A percentile compares a stretch with the other conserved stretches of the same genome.
phyloP scores from a whole-genome alignment of 1,284 basidiomycete genomes.

The Ganoderma multipileum region DNA sequence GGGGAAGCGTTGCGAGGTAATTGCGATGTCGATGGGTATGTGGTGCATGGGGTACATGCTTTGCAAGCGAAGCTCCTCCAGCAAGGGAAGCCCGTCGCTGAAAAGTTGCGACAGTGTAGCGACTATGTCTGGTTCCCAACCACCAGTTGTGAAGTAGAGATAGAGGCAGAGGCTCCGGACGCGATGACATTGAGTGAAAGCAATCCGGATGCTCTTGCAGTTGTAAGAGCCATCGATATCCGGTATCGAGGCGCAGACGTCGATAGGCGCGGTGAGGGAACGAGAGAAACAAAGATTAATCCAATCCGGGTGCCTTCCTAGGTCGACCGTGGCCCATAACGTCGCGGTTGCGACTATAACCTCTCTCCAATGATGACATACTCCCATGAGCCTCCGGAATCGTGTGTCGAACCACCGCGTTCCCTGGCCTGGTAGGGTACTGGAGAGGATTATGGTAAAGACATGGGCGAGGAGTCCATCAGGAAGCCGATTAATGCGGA shows the following conservation, averaged over 20 bases:
- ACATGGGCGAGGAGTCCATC: not conserved
- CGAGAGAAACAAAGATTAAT: not conserved
- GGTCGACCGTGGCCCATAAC: not conserved
- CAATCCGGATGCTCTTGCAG: not conserved
- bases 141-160: not conserved
- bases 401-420: not conserved
- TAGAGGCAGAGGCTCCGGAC: not conserved
- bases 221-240: too few species aligned
- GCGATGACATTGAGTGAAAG: not conserved
- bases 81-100: not conserved
- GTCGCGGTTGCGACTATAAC: not conserved
- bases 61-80: not conserved
- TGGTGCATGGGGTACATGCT: not conserved
- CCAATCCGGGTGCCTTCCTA: not conserved
- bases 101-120: not conserved
- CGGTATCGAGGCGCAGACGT: not conserved
- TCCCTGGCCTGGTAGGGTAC: not conserved
- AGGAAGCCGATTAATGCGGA: not conserved
- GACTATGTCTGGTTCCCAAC: not conserved
- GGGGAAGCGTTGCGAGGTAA: not conserved
- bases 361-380: not conserved
- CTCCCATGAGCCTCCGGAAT: not conserved
- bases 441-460: not conserved
- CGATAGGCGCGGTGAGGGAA: not conserved
- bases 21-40: not conserved